Conservation (phyloP, 345 rosid species). For the Carallia brachiata region DNA sequence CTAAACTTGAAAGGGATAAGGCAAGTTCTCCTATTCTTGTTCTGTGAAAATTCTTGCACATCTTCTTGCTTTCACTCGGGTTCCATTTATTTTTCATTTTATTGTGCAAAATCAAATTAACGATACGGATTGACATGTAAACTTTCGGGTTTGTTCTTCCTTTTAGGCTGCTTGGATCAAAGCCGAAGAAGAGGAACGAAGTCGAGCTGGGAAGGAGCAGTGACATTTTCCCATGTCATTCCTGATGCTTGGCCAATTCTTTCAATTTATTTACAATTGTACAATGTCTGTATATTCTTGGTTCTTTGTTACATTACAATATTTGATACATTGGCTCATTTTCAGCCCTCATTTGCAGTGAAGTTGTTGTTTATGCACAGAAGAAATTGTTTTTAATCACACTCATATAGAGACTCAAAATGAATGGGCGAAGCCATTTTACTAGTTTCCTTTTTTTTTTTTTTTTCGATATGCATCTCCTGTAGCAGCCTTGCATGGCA, state of each 20-base stretch:
- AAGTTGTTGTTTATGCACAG: no score
- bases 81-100: neutral
- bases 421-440: no score
- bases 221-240: neutral
- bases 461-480: no score
- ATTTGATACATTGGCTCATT: no score
- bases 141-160: conserved; percentile 11
- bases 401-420: no score
- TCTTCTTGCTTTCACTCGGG: neutral
- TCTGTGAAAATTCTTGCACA: neutral
- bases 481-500: no score
- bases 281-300: neutral
- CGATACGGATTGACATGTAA: neutral
- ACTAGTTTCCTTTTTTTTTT: no score
- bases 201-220: conserved; percentile 23
- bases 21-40: conserved; percentile 30
- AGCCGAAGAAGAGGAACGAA: conserved; percentile 84
- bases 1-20: conserved; percentile 85
- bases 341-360: no score
- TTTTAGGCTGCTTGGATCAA: conserved; percentile 81
- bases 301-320: no score
- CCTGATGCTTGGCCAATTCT: neutral
- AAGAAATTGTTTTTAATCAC: no score
- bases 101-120: neutral
- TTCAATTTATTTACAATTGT: neutral